A percentile compares a stretch with the other conserved stretches of the same genome.
These are phyloP conservation scores for Rhizophora mangle DNA, from an alignment of 345 rosid genomes.

Conservation along the genomic window DNA sequence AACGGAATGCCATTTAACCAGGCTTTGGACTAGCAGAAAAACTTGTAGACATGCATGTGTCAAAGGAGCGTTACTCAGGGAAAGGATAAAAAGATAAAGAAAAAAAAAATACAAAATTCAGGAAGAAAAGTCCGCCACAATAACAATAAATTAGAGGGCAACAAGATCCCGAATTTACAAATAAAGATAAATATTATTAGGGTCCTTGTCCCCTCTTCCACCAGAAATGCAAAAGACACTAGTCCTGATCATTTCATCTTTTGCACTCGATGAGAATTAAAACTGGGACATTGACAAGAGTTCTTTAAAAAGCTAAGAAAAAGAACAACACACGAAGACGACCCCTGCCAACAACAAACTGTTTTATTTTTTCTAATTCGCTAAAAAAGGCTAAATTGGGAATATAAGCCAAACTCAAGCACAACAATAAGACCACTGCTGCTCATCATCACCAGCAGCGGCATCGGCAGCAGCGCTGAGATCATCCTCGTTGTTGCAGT, in stretches of 20 bases:
- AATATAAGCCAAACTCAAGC: slow-evolving; percentile 37
- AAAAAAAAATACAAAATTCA: neutral
- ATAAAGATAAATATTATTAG: slow-evolving; percentile 25
- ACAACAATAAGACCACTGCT: slow-evolving; percentile 64
- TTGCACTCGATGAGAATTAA: slow-evolving; percentile 2
- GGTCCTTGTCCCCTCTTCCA: slow-evolving; percentile 22
- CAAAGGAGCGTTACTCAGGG: no score
- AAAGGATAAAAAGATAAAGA: neutral
- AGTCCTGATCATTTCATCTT: slow-evolving; percentile 12
- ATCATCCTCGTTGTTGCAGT: slow-evolving; percentile 44
- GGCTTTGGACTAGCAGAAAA: no score
- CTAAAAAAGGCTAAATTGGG: neutral
- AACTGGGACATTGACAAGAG: slow-evolving; percentile 6
- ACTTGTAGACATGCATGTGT: no score
- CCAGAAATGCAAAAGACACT: slow-evolving; percentile 29
- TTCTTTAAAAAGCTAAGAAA: slow-evolving; percentile 1
- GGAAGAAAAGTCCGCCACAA: neutral
- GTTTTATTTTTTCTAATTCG: neutral
- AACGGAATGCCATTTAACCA: no score
- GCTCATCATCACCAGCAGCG: slow-evolving; percentile 46
- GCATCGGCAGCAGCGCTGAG: slow-evolving; percentile 34
- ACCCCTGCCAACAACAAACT: slow-evolving; percentile 22
- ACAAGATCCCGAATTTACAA: slow-evolving; percentile 32
- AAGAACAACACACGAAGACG: slow-evolving; percentile 13
- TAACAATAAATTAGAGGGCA: neutral